Base-by-base conservation (phyloP, 345 rosid species). In the Erodium maritimum region DNA sequence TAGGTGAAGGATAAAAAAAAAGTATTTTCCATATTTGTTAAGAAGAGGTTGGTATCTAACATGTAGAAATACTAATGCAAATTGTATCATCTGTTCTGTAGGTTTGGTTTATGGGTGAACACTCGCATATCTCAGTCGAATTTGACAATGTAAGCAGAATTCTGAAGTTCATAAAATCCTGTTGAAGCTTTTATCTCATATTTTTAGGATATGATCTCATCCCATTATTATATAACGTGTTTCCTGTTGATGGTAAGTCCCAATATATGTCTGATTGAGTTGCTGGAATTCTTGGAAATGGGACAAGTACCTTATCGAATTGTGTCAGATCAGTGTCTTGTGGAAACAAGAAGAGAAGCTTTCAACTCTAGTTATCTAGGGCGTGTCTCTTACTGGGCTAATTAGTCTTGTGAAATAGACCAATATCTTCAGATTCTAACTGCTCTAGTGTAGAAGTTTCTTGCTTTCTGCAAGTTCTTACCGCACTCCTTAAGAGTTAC, bases 71-170 rank as follows among this genome's bases (percentile, higher is more conserved):
- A 62, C 65, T 72, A 34, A 79, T 67, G 34, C 67, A 61, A 64
- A 55, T 34, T 23, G 54, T 56, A 50, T 61, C 24, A 67, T 59
- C 73, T 62, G 14, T 57, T 77, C 45, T 85, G 72, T 54, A 86
- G 94, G 69, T 86, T 60, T 70, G 80, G 82, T 79, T 86, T 67
- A 86, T 81, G 94, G 82, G 94, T 18, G 83, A 79, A 67, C 78
- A 83, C 69, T 83, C 87, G 55, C 89, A 86, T 58, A 79, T 86
- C 51, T 81, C 90, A 3, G 76, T 69, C 59, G 94, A 83, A 62
- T 83, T 86, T 60, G 90, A 86, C 61, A 86, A 70, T 66, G 94
- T 86, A 73, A 76, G 90, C 20, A 48, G 48, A 42, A 42, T 42
- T 42, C 14, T 42, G 11, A 42, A 42, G 14, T 42, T 42, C 48